Evolutionary conservation across 805 yeast genomes (phyloP).

Genomic region (Barnettozyma siamensis): DNA sequence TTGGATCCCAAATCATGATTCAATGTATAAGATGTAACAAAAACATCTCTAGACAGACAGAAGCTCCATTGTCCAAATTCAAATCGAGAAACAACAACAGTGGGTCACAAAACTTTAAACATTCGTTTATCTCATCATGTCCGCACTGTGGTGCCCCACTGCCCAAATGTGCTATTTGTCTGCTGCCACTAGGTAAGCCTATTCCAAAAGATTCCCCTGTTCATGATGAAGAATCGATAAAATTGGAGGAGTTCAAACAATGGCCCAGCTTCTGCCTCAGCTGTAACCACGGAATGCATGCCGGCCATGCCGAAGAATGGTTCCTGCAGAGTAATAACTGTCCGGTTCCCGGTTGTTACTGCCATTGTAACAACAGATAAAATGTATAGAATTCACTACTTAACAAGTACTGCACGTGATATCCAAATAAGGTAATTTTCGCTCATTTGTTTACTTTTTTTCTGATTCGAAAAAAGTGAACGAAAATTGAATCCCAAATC

Average conservation of each 20-base stretch:
- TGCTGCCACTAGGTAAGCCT: conserved; percentile 70
- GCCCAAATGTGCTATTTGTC: conserved; percentile 88
- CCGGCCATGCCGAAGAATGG: conserved; percentile 96
- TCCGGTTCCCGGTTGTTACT: conserved; percentile 90
- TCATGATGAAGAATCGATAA: conserved; percentile 15
- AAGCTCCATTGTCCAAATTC: conserved; percentile 3
- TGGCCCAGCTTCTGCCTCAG: conserved; percentile 91
- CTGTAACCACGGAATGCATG: conserved; percentile 93
- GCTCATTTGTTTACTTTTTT: conserved; percentile 10
- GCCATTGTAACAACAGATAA: conserved; percentile 63
- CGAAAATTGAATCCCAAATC: neutral
- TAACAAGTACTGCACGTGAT: neutral
- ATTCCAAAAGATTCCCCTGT: conserved; percentile 32
- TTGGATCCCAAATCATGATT: conserved; percentile 70
- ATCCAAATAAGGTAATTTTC: conserved; percentile 5
- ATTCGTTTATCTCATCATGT: conserved; percentile 35
- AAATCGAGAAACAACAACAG: conserved; percentile 9
- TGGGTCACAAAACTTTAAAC: conserved; percentile 8
- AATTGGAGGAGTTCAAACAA: conserved; percentile 42
- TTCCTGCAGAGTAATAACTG: conserved; percentile 80
- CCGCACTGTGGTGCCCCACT: conserved; percentile 84
- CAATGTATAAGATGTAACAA: conserved; percentile 83
- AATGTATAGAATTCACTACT: neutral
- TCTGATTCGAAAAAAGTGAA: neutral
- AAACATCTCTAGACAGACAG: conserved; percentile 43